These are phyloP conservation scores for Lachnellula subtilissima DNA, from an alignment of 2,329 filamentous ascomycete species.

Conservation along the genomic window DNA sequence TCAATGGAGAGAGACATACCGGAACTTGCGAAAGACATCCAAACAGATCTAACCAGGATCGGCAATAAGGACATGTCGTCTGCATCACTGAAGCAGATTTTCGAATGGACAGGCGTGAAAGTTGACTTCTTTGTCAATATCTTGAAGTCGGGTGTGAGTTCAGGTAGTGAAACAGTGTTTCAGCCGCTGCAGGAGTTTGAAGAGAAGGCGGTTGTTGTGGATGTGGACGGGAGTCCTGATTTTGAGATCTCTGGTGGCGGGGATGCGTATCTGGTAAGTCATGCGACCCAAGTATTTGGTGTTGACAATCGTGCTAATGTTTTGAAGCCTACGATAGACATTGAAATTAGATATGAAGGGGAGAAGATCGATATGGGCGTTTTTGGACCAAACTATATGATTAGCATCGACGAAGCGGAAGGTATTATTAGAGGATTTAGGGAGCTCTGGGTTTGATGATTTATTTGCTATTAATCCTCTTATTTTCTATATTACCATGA, in stretches of 20 bases:
- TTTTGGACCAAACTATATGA: conserved; percentile 24
- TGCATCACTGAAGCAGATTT: conserved; percentile 66
- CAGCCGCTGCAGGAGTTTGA: conserved; percentile 6
- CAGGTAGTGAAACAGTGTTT: conserved; percentile 6
- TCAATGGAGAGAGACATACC: conserved; percentile 35
- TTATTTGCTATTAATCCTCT: not conserved
- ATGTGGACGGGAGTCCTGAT: not conserved
- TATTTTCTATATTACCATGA: not conserved
- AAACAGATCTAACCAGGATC: conserved; percentile 62
- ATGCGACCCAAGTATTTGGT: not conserved
- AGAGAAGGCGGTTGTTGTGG: conserved; percentile 7
- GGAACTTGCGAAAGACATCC: conserved; percentile 55
- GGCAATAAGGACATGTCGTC: conserved; percentile 48
- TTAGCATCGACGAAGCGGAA: conserved; percentile 20
- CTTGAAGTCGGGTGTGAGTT: conserved; percentile 38
- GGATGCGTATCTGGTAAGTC: conserved; percentile 24
- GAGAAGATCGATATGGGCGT: conserved; percentile 27
- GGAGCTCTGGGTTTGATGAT: not conserved
- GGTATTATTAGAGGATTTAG: conserved; percentile 18
- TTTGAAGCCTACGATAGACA: conserved; percentile 28
- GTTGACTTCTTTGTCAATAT: conserved; percentile 81
- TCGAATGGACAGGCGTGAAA: conserved; percentile 66
- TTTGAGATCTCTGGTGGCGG: not conserved
- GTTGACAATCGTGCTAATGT: conserved; percentile 1
- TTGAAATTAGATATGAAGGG: conserved; percentile 27